Base-by-base conservation (phyloP, 805 yeast genomes). In the Wickerhamiella bombiphila region DNA sequence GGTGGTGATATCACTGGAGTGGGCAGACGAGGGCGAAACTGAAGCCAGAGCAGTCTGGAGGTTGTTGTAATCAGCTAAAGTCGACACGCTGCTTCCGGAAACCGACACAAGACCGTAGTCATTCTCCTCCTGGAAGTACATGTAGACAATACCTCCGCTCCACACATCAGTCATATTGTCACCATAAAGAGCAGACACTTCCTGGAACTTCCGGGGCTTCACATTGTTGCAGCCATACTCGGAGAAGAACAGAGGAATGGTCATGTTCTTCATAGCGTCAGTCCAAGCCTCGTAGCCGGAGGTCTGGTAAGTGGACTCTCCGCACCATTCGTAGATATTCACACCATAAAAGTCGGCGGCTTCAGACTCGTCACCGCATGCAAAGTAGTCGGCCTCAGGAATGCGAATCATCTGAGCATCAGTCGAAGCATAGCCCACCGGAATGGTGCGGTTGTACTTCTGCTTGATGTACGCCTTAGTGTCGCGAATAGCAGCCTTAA, bases 401-500 rank as follows among this genome's bases (percentile, higher is more conserved):
- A 72, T 72, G 58, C 97, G 74, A 22, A 86, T 83, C 19, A 72
- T 76, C 20, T 76, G 68, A 54, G 81, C 96, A 59, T 86, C 97
- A 55, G 81, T 81, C 13, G 94, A 74, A 9, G 95, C 79, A 60
- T 86, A 88, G 13, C 98, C 98, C 40, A 88, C 86, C 11, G 98
- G 98, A 42, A 88, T 81, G 9, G 54, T 35, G 59, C 95, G 75
- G 61, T 81, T 81, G 22, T 66, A 64, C 58, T 73, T 63, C 39
- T 63, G 66, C 38, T 64, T 59, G 49, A 91, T 80, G 61, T 91
- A 85, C 14, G 66, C 53, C 61, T 81, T 86, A 54, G 71, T 69
- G 57, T 88, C 98, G 60, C 98, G 77, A 44, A 91, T 69, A 14
- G 97, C 94, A 22, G 97, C 95, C 68, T 88, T 91, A 40, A 91